Percentiles rank a stretch among this genome's conserved stretches.
Evolutionary conservation across 192 early-diverging fungal genomes (phyloP).

Genomic region (Podila verticillata): DNA sequence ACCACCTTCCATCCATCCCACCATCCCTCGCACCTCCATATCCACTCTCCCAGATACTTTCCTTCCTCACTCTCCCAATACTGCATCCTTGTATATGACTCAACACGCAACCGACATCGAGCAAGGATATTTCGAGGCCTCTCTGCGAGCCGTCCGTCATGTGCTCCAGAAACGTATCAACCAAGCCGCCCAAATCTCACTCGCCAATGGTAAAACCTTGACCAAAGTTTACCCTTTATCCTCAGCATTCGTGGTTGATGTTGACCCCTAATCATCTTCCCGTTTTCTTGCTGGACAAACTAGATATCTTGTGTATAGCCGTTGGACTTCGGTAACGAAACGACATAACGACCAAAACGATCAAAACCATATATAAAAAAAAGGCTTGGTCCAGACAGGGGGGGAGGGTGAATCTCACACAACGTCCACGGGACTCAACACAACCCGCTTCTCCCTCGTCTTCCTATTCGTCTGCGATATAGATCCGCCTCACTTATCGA

Average conservation of each 20-base stretch:
- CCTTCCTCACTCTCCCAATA: not conserved
- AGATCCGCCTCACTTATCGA: slow-evolving; percentile 46
- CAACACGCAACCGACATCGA: slow-evolving; percentile 2
- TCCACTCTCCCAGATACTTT: not conserved
- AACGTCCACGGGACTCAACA: not conserved
- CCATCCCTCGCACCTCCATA: not conserved
- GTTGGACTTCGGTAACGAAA: slow-evolving; percentile 24
- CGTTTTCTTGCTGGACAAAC: not conserved
- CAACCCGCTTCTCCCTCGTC: too few relatives aligned
- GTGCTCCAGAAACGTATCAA: slow-evolving; percentile 19
- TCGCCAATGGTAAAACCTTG: slow-evolving; percentile 25
- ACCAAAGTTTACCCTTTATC: not conserved
- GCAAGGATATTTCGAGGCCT: slow-evolving; percentile 21
- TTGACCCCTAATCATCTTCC: not conserved
- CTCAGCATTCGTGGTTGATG: not conserved
- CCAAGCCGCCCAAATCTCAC: slow-evolving; percentile 18
- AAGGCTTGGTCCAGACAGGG: not conserved
- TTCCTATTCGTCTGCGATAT: not conserved
- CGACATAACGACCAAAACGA: not conserved
- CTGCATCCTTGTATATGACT: not conserved
- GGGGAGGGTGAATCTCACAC: not conserved
- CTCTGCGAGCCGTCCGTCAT: slow-evolving; percentile 5
- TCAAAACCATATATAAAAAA: not conserved
- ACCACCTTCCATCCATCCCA: too few relatives aligned
- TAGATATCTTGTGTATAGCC: slow-evolving; percentile 44